phyloP scores from a whole-genome alignment of 139 green algal species.

The Zygnema cylindricum region DNA sequence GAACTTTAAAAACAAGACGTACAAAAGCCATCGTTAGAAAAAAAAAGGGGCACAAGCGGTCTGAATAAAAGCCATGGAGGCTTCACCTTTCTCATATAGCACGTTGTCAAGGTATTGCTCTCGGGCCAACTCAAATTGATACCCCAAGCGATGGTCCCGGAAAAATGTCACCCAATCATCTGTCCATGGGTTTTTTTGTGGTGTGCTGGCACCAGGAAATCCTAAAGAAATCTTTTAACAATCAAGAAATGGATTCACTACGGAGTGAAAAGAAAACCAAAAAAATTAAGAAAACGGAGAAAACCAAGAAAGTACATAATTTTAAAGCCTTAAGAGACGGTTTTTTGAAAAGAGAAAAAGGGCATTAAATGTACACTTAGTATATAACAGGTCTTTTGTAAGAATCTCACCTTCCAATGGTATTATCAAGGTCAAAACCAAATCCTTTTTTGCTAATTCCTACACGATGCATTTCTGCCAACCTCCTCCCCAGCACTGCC shows the following conservation, averaged over 20 bases:
- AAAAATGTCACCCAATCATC: slow-evolving; percentile 74
- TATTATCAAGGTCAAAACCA: slow-evolving; percentile 96
- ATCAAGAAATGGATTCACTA: no score
- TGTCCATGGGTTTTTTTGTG: slow-evolving; percentile 92
- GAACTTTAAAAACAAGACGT: no score
- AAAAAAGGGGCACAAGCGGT: no score
- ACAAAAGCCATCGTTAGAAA: no score
- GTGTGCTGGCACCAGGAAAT: slow-evolving; percentile 68
- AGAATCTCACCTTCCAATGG: slow-evolving; percentile 81
- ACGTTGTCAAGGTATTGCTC: slow-evolving; percentile 56
- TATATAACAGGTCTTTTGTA: no score
- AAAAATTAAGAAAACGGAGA: background rate
- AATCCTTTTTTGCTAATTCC: slow-evolving; percentile 38
- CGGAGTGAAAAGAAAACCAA: background rate
- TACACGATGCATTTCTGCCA: slow-evolving; percentile 87
- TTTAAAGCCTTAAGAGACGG: no score
- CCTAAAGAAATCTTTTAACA: background rate
- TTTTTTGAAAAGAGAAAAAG: no score
- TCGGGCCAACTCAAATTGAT: slow-evolving; percentile 44
- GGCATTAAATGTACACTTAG: no score
- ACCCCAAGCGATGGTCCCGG: slow-evolving; percentile 48
- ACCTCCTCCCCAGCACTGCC: slow-evolving; percentile 74
- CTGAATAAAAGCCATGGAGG: no score
- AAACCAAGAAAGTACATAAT: slow-evolving; percentile 10
- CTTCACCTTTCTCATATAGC: slow-evolving; percentile 48